phyloP scores from a whole-genome alignment of 176 grass and related monocot genomes.

The maize (Zea mays) region Zm-B73-REFERENCE-NAM-5.0 NC_050104.1:103788501-103789000 shows the following conservation, averaged over 20 bases:
- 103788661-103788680: no score
- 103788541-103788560: not conserved
- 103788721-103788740: no score
- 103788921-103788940: not conserved
- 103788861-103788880: not conserved
- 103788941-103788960: not conserved
- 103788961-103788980: not conserved
- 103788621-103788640: not conserved
- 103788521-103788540: not conserved
- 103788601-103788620: not conserved
- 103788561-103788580: not conserved
- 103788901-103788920: not conserved
- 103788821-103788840: no score
- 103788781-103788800: no score
- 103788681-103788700: no score
- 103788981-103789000: not conserved
- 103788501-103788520: not conserved
- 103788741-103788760: no score
- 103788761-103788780: no score
- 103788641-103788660: not conserved
- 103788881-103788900: not conserved
- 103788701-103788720: no score
- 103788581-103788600: not conserved
- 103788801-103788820: not conserved
- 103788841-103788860: not conserved